Base-by-base conservation (phyloP, 306 rosid genomes). In the Casuarina cunninghamiana region DNA sequence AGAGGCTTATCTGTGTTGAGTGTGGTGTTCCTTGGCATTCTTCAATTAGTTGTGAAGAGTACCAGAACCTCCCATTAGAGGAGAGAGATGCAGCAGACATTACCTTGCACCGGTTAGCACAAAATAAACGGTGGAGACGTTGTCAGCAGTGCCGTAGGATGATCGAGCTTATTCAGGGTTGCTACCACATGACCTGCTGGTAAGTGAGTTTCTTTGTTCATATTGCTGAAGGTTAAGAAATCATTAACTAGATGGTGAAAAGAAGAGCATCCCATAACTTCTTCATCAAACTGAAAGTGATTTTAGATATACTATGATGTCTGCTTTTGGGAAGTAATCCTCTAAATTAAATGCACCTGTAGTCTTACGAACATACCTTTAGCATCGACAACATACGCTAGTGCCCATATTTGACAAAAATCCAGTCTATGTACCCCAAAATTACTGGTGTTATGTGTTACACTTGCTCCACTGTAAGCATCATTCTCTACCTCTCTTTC, bases 11-110 rank as follows among this genome's bases (percentile, higher is more conserved):
- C 63, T 94, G 98, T 16, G 85, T 89, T 67, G 94, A 87, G 26
- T 94, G 98, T 73, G 86, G 86, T 72, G 96, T 92, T 81, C 96
- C 98, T 71, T 94, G 98, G 98, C 98, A 94, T 85, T 88, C 92
- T 69, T 90, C 92, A 8, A 82, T 92, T 91, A 92, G 87, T 82
- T 94, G 98, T 80, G 93, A 84, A 84, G 96, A 89, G 83, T 94
- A 72, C 78, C 98, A 90, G 80, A 83, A 67, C 77, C 84, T 89
- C 46, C 93, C 96, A 13, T 78, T 82, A 84, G 97, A 89, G 76
- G 98, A 90, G 86, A 89, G 95, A 77, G 97, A 92, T 83, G 82
- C 88, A 48, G 80, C 88, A 57, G 98, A 88, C 78, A 84, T 88
- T 75, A 88, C 93, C 48, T 86, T 94, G 81, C 90, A 87, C 79